Base-by-base conservation (phyloP, 164 flowering plant genomes). In the Warburgia ugandensis region DNA sequence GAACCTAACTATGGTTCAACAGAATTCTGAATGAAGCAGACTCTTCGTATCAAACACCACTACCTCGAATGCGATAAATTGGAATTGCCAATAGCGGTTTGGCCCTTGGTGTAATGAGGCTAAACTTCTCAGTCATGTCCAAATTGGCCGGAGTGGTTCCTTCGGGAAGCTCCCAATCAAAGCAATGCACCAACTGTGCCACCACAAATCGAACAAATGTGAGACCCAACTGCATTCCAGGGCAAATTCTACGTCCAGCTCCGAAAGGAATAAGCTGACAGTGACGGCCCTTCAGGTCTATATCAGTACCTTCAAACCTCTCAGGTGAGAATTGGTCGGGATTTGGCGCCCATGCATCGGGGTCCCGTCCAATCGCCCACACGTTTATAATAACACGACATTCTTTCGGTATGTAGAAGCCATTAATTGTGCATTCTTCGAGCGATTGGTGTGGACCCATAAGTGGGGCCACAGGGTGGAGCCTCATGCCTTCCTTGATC, bases 251-350 rank as follows among this genome's bases (percentile, higher is more conserved):
- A 17, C 58, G 46, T 6, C 58, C 64, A 6, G 57, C 37, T 36
- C 64, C 64, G 44, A 60, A 60, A 19, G 64, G 64, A 36, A 60
- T 49, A 22, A 52, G 47, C 13, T 52, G 36, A n/a, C 52, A 60
- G 52, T 60, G 40, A 13, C 44, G 29, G 53, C 54, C 64, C 46
- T 52, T 60, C 64, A 0, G 64, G 64, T 19, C 29, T 31, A n/a
- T n/a, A n/a, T n/a, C n/a, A n/a, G n/a, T n/a, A n/a, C n/a, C n/a
- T n/a, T n/a, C n/a, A 41, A 60, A 60, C 17, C 39, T 41, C 13
- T 53, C 58, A 2, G 64, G 43, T 16, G 43, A 39, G 43, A n/a
- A n/a, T n/a, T n/a, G n/a, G n/a, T n/a, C n/a, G n/a, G n/a, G n/a
- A n/a, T n/a, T n/a, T n/a, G n/a, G n/a, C n/a, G 16, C 43, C 43